These are phyloP conservation scores for Trichosporon sp. DNA, from an alignment of 1,284 basidiomycete genomes.

Conservation along the genomic window DNA sequence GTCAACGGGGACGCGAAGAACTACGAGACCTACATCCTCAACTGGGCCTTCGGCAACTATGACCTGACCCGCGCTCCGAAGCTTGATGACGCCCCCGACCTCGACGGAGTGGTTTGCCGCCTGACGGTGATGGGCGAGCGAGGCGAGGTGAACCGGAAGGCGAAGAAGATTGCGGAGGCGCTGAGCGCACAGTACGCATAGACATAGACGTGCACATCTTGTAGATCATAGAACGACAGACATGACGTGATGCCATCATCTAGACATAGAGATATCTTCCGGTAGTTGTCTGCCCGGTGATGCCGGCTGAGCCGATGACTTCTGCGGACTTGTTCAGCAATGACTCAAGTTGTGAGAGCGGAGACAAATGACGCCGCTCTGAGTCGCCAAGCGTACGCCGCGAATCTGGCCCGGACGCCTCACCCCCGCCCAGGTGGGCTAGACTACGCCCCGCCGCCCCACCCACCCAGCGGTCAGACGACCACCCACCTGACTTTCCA, in stretches of 20 bases:
- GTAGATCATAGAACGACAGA: slow-evolving; percentile 2
- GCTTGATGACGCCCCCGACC: slow-evolving; percentile 50
- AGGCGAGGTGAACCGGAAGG: slow-evolving; percentile 70
- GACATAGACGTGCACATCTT: slow-evolving; percentile 1
- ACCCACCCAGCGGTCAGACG: neutral
- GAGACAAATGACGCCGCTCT: neutral
- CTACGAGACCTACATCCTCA: slow-evolving; percentile 66
- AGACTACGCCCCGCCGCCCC: too few species aligned
- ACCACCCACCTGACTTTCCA: neutral
- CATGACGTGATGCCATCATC: slow-evolving; percentile 4
- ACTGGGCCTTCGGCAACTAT: slow-evolving; percentile 86
- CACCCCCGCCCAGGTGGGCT: too few species aligned
- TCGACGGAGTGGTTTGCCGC: slow-evolving; percentile 59
- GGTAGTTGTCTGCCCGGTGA: neutral
- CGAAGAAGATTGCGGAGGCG: slow-evolving; percentile 63
- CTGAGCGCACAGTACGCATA: slow-evolving; percentile 58
- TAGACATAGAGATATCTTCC: neutral
- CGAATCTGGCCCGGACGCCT: slow-evolving; percentile 1
- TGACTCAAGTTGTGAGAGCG: neutral
- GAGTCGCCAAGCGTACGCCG: neutral
- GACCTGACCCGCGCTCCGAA: slow-evolving; percentile 64
- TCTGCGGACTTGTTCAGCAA: neutral
- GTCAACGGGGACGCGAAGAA: slow-evolving; percentile 21
- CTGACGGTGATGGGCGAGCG: slow-evolving; percentile 86
- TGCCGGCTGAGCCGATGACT: neutral